phyloP scores from a whole-genome alignment of 2,329 filamentous ascomycete species.

The Curvularia spicifera region DNA sequence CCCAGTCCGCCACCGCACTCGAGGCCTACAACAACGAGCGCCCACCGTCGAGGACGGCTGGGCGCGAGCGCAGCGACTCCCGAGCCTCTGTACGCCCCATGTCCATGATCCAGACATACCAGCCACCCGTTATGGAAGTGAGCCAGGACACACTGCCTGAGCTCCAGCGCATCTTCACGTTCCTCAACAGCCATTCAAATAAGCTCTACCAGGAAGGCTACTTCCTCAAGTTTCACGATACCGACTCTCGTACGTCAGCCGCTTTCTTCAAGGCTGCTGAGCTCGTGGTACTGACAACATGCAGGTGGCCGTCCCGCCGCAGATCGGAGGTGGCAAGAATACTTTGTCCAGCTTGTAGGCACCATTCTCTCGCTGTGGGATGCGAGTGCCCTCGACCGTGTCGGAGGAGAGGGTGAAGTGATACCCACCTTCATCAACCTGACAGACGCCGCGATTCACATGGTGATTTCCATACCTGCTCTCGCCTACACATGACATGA shows the following conservation, averaged over 20 bases:
- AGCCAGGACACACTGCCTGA: constrained; percentile 87
- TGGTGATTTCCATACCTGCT: constrained; percentile 65
- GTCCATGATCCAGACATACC: constrained; percentile 86
- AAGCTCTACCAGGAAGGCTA: constrained; percentile 98
- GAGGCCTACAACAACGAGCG: constrained; percentile 37
- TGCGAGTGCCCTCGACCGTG: constrained; percentile 85
- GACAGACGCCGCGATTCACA: constrained; percentile 96
- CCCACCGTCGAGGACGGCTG: constrained; percentile 44
- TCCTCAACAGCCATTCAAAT: constrained; percentile 92
- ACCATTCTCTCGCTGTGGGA: constrained; percentile 97
- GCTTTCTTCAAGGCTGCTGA: constrained; percentile 1
- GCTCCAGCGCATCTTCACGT: constrained; percentile 90
- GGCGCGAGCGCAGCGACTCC: constrained; percentile 54
- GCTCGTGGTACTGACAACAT: constrained; percentile 31
- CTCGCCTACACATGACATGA: background rate
- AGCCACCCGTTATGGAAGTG: constrained; percentile 85
- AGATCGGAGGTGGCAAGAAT: constrained; percentile 93
- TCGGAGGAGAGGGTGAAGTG: constrained; percentile 83
- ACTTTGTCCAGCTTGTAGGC: constrained; percentile 94
- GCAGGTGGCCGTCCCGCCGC: constrained; percentile 83
- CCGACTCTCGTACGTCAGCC: constrained; percentile 77
- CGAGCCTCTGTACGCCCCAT: constrained; percentile 70
- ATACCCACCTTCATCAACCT: constrained; percentile 94
- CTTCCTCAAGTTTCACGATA: constrained; percentile 94
- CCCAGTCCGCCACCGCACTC: constrained; percentile 41